Evolutionary conservation across 2,329 filamentous ascomycete genomes (phyloP).

Genomic region (Aureobasidium mangrovei): DNA sequence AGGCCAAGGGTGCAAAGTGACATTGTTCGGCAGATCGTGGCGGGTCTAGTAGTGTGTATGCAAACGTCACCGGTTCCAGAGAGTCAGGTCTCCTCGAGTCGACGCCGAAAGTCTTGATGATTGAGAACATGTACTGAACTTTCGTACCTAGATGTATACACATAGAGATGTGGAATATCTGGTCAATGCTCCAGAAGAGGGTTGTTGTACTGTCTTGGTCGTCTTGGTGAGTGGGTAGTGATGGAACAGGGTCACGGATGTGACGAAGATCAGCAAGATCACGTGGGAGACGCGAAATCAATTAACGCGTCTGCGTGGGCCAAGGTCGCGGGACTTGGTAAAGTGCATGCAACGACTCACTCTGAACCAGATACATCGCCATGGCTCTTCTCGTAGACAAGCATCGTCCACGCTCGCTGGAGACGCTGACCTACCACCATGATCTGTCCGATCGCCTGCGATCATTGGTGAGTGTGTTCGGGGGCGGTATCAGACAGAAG

Average conservation of each 20-base stretch:
- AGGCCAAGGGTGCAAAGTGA: too few relatives aligned
- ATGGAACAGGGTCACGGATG: not conserved
- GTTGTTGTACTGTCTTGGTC: not conserved
- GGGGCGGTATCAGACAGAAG: not conserved
- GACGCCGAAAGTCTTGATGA: too few relatives aligned
- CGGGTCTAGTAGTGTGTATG: too few relatives aligned
- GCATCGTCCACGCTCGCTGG: conserved; percentile 62
- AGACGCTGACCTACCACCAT: conserved; percentile 74
- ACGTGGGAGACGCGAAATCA: not conserved
- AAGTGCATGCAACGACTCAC: not conserved
- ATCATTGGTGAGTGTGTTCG: conserved; percentile 58
- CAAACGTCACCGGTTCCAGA: too few relatives aligned
- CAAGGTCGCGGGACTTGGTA: not conserved
- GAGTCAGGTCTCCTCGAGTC: too few relatives aligned
- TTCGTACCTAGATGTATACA: too few relatives aligned
- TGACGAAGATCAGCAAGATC: not conserved
- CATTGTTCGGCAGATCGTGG: too few relatives aligned
- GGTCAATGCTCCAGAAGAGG: not conserved
- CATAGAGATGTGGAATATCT: not conserved
- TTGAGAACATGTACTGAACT: too few relatives aligned
- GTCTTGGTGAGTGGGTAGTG: not conserved
- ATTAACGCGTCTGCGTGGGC: conserved; percentile 1
- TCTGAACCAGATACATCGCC: conserved; percentile 15
- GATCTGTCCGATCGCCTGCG: conserved; percentile 81
- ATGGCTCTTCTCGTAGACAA: conserved; percentile 61